These are phyloP conservation scores for Sarocladium strictum DNA, from an alignment of 2,329 filamentous ascomycete species.

Conservation along the genomic window DNA sequence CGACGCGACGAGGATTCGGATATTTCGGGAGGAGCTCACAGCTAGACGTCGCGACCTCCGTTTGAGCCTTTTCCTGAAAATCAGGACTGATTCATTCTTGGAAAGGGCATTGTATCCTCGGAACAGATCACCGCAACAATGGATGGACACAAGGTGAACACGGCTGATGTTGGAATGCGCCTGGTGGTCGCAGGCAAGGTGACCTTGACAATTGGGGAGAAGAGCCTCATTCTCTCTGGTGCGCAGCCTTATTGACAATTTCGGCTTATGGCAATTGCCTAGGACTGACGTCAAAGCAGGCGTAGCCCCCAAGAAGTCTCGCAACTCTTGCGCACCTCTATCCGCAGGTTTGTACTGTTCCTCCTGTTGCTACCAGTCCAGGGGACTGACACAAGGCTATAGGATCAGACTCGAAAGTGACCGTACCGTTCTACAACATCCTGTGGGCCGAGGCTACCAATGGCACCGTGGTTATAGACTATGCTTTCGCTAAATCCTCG, in stretches of 20 bases:
- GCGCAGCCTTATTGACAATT: constrained; percentile 15
- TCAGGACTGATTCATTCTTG: not conserved
- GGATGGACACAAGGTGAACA: constrained; percentile 7
- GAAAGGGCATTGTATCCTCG: not conserved
- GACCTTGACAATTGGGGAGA: constrained; percentile 24
- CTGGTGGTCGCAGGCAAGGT: constrained; percentile 25
- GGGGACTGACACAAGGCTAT: not conserved
- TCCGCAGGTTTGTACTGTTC: not conserved
- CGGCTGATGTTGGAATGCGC: constrained; percentile 17
- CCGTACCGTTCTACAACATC: constrained; percentile 74
- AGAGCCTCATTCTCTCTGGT: constrained; percentile 29
- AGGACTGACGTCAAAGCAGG: not conserved
- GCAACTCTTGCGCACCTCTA: constrained; percentile 4
- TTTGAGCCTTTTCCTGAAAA: not conserved
- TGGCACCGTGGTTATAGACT: constrained; percentile 62
- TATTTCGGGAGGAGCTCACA: not conserved
- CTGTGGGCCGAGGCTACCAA: constrained; percentile 69
- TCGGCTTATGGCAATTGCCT: not conserved
- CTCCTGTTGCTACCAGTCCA: constrained; percentile 60
- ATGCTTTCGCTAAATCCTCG: constrained; percentile 57
- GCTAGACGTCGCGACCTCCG: no score
- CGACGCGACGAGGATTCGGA: not conserved
- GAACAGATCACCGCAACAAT: not conserved
- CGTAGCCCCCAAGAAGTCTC: not conserved
- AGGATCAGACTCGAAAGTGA: not conserved